phyloP scores from a whole-genome alignment of 139 green algal genomes.

The Coelastrella sp. region DNA sequence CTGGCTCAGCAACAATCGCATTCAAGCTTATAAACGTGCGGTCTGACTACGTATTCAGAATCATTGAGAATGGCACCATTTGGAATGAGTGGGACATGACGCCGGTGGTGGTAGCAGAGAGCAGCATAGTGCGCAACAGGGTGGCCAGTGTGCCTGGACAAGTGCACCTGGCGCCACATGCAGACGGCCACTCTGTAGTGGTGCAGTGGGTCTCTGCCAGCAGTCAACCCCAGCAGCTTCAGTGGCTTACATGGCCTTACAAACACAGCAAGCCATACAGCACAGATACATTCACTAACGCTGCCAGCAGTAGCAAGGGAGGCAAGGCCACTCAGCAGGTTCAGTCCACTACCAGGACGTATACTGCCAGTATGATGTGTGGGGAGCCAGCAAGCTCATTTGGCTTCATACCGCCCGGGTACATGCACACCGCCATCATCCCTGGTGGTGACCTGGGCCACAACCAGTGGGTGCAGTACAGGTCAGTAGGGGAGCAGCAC shows the following conservation, averaged over 20 bases:
- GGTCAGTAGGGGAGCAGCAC: background rate
- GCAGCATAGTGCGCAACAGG: background rate
- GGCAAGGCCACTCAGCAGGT: background rate
- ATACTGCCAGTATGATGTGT: conserved; percentile 33
- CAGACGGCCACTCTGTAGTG: conserved; percentile 17
- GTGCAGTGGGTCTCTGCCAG: conserved; percentile 26
- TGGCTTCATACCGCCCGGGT: conserved; percentile 26
- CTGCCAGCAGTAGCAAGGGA: background rate
- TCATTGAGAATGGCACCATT: conserved; percentile 1
- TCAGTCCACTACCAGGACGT: background rate
- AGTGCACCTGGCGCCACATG: conserved; percentile 15
- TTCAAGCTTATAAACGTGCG: conserved; percentile 23
- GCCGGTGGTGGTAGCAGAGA: conserved; percentile 16
- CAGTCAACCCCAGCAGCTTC: background rate
- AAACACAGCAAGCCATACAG: background rate
- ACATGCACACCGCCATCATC: conserved; percentile 26
- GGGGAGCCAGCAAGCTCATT: conserved; percentile 13
- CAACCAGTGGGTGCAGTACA: background rate
- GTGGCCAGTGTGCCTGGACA: background rate
- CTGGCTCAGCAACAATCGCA: background rate
- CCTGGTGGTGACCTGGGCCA: background rate
- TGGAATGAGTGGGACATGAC: no score
- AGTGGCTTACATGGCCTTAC: background rate
- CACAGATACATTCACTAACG: background rate
- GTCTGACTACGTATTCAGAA: background rate